A percentile compares a stretch with the other conserved stretches of the same genome.
These are phyloP conservation scores for Fomes fomentarius DNA, from an alignment of 1,284 basidiomycete genomes.

Conservation along the genomic window DNA sequence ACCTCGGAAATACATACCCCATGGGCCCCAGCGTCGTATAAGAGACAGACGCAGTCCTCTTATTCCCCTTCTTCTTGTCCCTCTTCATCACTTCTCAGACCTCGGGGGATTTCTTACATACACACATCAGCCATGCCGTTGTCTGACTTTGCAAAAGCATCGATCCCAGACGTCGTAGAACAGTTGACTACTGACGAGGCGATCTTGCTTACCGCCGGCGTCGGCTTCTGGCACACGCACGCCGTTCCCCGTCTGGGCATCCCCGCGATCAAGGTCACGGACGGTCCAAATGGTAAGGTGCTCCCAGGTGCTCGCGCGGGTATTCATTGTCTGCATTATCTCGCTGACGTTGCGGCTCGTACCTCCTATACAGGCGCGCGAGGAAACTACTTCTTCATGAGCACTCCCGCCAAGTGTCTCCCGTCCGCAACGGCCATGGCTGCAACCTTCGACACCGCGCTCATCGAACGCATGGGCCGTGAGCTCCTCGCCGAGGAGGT, in stretches of 20 bases:
- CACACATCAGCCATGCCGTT: slow-evolving; percentile 52
- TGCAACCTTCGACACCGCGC: slow-evolving; percentile 72
- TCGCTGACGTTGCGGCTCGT: not conserved
- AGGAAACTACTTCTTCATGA: slow-evolving; percentile 43
- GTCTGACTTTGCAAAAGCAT: slow-evolving; percentile 67
- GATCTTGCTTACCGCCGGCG: slow-evolving; percentile 70
- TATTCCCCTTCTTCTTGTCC: not conserved
- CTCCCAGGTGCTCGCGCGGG: no score
- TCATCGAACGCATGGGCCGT: slow-evolving; percentile 63
- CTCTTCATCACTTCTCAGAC: not conserved
- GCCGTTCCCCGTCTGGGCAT: slow-evolving; percentile 65
- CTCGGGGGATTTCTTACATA: not conserved
- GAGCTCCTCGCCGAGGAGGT: slow-evolving; percentile 74
- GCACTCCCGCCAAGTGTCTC: slow-evolving; percentile 63
- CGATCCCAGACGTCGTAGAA: slow-evolving; percentile 63
- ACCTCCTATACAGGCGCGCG: slow-evolving; percentile 33
- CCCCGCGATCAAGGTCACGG: slow-evolving; percentile 76
- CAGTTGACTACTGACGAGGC: slow-evolving; percentile 72
- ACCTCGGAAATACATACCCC: slow-evolving; percentile 13
- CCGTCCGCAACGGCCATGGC: slow-evolving; percentile 71
- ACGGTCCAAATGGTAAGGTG: slow-evolving; percentile 78
- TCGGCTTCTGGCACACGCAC: slow-evolving; percentile 79
- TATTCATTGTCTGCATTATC: no score
- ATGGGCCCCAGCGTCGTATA: slow-evolving; percentile 11
- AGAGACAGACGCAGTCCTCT: slow-evolving; percentile 4